A percentile compares a stretch with the other conserved stretches of the same genome.
Evolutionary conservation across 176 grass and related monocot species (phyloP).

Genomic region (Phyllostachys edulis): DNA sequence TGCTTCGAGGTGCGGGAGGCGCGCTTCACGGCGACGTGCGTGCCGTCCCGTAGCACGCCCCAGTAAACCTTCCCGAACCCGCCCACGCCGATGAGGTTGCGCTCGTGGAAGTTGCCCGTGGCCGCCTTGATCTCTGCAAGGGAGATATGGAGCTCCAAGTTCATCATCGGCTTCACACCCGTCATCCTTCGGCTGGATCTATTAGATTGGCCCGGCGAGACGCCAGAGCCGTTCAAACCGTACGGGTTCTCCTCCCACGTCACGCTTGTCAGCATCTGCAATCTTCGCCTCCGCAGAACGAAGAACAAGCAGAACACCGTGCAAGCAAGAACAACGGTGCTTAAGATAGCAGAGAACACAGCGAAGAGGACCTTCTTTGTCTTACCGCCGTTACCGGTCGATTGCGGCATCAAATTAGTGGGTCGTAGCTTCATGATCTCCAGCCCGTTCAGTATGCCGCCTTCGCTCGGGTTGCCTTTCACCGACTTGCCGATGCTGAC

Average conservation of each 20-base stretch:
- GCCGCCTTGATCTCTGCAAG: conserved; percentile 50
- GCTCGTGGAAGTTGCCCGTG: conserved; percentile 54
- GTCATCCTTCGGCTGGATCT: too few relatives aligned
- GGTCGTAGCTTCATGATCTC: conserved; percentile 67
- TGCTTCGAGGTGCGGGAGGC: conserved; percentile 41
- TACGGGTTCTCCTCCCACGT: too few relatives aligned
- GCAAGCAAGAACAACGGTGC: conserved; percentile 10
- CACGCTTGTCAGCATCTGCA: background rate
- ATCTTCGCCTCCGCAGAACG: background rate
- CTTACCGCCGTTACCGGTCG: background rate
- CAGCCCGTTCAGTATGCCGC: conserved; percentile 69
- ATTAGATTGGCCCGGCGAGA: too few relatives aligned
- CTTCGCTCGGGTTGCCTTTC: background rate
- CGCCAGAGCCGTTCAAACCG: too few relatives aligned
- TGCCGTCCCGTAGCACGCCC: conserved; percentile 49
- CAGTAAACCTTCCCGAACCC: conserved; percentile 77
- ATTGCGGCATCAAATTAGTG: background rate
- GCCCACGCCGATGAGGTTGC: conserved; percentile 53
- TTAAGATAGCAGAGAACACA: conserved; percentile 32
- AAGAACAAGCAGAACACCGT: conserved; percentile 18
- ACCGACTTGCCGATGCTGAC: conserved; percentile 28
- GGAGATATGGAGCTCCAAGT: conserved; percentile 35
- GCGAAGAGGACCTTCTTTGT: background rate
- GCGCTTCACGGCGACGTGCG: conserved; percentile 61
- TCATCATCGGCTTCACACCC: too few relatives aligned